These are phyloP conservation scores for Collybiopsis luxurians DNA, from an alignment of 768 basidiomycete species.

Conservation along the genomic window DNA sequence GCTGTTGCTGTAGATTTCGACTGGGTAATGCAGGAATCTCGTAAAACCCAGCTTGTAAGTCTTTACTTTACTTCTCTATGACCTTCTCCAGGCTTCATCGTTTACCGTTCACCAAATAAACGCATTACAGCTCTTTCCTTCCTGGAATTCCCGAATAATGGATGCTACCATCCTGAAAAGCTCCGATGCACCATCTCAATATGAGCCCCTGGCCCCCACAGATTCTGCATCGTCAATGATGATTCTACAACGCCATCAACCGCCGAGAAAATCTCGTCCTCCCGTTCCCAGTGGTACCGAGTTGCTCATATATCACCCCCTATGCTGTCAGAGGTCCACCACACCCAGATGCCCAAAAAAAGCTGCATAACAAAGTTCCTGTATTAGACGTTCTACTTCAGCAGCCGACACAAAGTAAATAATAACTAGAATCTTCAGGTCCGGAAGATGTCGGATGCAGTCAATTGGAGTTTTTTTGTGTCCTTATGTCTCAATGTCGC, in stretches of 20 bases:
- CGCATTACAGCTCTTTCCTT: neutral
- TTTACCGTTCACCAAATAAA: neutral
- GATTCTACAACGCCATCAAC: neutral
- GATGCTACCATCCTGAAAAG: neutral
- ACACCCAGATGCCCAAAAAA: neutral
- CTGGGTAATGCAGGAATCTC: constrained; percentile 2
- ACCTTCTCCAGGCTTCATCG: neutral
- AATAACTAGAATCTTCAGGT: no score
- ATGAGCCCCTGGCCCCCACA: neutral
- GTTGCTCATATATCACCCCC: neutral
- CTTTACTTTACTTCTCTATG: neutral
- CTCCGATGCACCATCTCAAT: neutral
- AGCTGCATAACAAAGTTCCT: neutral
- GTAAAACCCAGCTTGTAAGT: neutral
- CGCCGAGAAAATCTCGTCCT: neutral
- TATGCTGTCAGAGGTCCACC: neutral
- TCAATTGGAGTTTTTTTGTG: no score
- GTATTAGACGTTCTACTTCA: neutral
- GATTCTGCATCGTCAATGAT: neutral
- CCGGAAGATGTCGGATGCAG: no score
- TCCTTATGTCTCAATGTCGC: no score
- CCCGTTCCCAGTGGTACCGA: neutral
- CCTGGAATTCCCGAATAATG: neutral
- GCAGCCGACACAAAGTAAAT: no score
- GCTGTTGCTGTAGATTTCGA: constrained; percentile 6